Evolutionary conservation across 169 alveolate genomes (phyloP).

Genomic region (Eimeria praecox): DNA sequence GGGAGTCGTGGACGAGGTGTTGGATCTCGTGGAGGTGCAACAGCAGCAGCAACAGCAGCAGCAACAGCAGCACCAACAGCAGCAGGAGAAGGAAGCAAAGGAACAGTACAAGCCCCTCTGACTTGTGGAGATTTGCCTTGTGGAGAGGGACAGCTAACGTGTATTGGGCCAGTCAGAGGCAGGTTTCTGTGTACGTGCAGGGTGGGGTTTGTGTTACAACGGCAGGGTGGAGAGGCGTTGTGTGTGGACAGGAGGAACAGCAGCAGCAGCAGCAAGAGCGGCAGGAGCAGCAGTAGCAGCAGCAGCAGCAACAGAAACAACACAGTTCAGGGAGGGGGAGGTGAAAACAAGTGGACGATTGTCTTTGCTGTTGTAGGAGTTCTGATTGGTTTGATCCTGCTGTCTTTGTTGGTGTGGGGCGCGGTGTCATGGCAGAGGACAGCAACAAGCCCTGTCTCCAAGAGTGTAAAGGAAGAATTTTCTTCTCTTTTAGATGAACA

Average conservation of each 20-base stretch:
- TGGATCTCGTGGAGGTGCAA: too few species aligned
- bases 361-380: not conserved
- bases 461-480: slow-evolving; percentile 14
- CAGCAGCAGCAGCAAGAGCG: not conserved
- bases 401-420: not conserved
- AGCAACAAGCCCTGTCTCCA: not conserved
- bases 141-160: slow-evolving; percentile 29
- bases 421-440: not conserved
- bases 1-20: too few species aligned
- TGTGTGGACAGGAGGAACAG: not conserved
- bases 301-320: not conserved
- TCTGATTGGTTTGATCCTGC: not conserved
- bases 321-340: not conserved
- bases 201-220: not conserved
- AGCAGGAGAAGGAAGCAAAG: not conserved
- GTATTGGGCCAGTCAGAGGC: not conserved
- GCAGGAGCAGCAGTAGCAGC: not conserved
- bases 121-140: not conserved
- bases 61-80: not conserved
- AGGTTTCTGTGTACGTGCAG: not conserved
- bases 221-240: not conserved
- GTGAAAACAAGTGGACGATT: not conserved
- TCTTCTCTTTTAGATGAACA: not conserved
- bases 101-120: not conserved
- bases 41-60: not conserved